Base-by-base conservation (phyloP, 352 stramenopile genomes). In the Pythium rishiriense region DNA sequence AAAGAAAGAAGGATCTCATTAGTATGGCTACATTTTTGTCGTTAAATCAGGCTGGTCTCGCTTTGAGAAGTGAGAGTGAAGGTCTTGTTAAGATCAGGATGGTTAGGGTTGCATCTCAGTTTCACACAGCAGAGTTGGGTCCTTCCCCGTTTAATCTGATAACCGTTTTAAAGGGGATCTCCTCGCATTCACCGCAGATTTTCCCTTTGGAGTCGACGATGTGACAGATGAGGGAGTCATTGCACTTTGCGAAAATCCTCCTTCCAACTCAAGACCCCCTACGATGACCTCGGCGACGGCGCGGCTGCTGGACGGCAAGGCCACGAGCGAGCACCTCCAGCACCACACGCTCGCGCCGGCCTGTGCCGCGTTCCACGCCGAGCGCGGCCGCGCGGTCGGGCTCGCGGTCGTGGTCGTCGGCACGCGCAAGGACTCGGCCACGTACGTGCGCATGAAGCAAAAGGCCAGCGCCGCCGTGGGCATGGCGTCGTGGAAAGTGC, bases 361-460 rank as follows among this genome's bases (percentile, higher is more conserved):
- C 51, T 88, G 81, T 31, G 69, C 60, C 2, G 62, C 64, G n/a
- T 88, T 98, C 47, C 51, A 59, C 15, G 43, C 65, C 58, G 37
- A 31, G 7, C 66, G 81, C 61, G 73, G 79, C 14, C 85, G 78
- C 15, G 90, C 96, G 6, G 76, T 90, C n/a, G 97, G 97, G 0
- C 80, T 99, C n/a, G 98, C 97, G 15, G 96, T 99, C 8, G 93
- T 99, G 33, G 84, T 99, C 50, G 96, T 99, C 14, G 97, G 97
- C 52, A 74, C 85, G 35, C 82, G 97, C 41, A 93, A 87, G 50
- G 98, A 99, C 79, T 99, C 96, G 54, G 85, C 83, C 41, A 98
- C 97, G 45, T 99, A 99, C 74, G 97, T 99, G 43, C 91, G 96
- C 35, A 99, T 99, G 92, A 99, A 99, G 82, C 97, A 99, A 73